These are phyloP conservation scores for Plantago major DNA, from an alignment of 257 asterid genomes.

Conservation along the genomic window DNA sequence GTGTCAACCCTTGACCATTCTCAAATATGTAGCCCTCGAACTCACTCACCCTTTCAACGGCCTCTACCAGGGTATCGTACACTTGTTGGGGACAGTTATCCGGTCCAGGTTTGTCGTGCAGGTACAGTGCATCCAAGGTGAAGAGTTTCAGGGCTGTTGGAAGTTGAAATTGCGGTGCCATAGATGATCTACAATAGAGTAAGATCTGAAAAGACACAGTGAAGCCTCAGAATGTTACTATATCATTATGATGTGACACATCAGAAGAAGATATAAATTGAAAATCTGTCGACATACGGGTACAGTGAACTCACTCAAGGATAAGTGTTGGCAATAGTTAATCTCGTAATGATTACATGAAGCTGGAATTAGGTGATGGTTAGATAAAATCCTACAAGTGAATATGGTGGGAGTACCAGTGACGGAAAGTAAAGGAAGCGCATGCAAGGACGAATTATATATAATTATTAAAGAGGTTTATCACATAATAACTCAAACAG, in stretches of 20 bases:
- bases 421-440: no score
- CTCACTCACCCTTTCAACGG: conserved; percentile 73
- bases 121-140: conserved; percentile 85
- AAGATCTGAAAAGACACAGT: conserved; percentile 48
- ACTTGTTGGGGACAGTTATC: conserved; percentile 88
- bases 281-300: no score
- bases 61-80: conserved; percentile 85
- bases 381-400: no score
- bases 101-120: conserved; percentile 94
- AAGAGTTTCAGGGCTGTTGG: conserved; percentile 64
- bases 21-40: conserved; percentile 82
- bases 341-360: no score
- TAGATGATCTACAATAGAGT: conserved; percentile 81
- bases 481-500: background rate
- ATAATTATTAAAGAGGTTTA: background rate
- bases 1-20: conserved; percentile 85
- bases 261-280: no score
- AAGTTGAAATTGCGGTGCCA: conserved; percentile 58
- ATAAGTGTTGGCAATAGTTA: no score
- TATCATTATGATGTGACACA: background rate
- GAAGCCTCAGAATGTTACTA: conserved; percentile 13
- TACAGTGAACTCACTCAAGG: no score
- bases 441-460: background rate
- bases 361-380: no score
- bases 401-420: no score